These are phyloP conservation scores for Cardiosporidium cionae DNA, from an alignment of 169 alveolate genomes.

Conservation along the genomic window DNA sequence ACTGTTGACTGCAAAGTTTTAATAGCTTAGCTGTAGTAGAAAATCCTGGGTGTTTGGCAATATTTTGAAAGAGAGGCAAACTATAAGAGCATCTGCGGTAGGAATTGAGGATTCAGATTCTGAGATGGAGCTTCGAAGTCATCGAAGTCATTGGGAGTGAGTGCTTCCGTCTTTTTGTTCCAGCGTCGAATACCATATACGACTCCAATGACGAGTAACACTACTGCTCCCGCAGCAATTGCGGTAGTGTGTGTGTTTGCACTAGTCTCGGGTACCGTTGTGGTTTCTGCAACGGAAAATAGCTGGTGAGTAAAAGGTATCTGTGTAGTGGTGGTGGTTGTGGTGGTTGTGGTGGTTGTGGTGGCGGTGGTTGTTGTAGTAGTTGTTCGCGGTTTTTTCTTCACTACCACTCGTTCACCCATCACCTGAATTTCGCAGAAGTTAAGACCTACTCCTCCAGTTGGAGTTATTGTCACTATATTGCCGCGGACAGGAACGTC, in stretches of 20 bases:
- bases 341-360: background rate
- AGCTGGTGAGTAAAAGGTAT: background rate
- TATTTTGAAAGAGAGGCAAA: too few species aligned
- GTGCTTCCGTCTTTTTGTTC: background rate
- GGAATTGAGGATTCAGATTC: background rate
- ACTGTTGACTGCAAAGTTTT: too few species aligned
- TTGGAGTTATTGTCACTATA: too few species aligned
- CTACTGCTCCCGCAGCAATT: background rate
- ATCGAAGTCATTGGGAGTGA: background rate
- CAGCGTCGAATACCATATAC: background rate
- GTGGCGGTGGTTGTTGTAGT: background rate
- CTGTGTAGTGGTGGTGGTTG: background rate
- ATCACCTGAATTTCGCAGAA: background rate
- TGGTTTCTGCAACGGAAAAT: background rate
- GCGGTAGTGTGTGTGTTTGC: background rate
- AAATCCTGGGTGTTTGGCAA: too few species aligned
- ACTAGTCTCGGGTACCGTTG: background rate
- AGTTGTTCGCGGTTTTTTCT: background rate
- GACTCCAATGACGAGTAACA: background rate
- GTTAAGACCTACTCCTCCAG: background rate
- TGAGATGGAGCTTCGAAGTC: background rate
- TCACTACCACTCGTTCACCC: background rate
- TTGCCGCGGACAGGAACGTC: too few species aligned
- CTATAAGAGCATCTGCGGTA: too few species aligned
- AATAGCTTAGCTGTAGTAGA: too few species aligned